phyloP scores from a whole-genome alignment of 1,284 basidiomycete species.

The Golubevia pallescens region DNA sequence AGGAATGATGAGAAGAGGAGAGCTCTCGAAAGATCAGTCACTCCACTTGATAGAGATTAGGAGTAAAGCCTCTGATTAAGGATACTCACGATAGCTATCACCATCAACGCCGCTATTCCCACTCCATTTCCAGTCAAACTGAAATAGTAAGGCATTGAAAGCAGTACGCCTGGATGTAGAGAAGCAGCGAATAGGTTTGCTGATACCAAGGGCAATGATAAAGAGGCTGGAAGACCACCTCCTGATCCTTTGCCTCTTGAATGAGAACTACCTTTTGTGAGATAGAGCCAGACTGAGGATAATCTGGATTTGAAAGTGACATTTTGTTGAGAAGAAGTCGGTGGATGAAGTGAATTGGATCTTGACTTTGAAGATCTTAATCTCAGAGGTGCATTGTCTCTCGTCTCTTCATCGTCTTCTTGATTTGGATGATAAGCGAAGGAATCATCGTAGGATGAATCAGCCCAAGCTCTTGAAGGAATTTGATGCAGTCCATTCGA shows the following conservation, averaged over 20 bases:
- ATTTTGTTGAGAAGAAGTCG: neutral
- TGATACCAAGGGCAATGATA: slow-evolving; percentile 48
- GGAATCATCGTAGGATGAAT: neutral
- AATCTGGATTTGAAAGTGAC: too few relatives aligned
- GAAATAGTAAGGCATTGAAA: slow-evolving; percentile 58
- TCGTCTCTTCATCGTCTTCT: neutral
- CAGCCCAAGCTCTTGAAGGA: neutral
- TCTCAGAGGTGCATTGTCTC: neutral
- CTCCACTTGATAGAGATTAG: too few relatives aligned
- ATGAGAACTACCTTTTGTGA: too few relatives aligned
- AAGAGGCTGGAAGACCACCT: slow-evolving; percentile 27
- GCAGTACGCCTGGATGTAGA: slow-evolving; percentile 52
- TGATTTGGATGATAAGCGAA: neutral
- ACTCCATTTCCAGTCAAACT: slow-evolving; percentile 31
- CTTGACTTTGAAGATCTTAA: neutral
- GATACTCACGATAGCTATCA: slow-evolving; percentile 33
- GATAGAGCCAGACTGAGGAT: too few relatives aligned
- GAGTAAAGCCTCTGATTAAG: too few relatives aligned
- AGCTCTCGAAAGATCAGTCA: too few relatives aligned
- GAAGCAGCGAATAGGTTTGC: slow-evolving; percentile 54
- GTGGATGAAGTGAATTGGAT: neutral
- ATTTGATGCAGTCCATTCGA: neutral
- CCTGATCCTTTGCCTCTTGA: too few relatives aligned
- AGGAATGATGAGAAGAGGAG: too few relatives aligned
- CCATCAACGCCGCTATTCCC: slow-evolving; percentile 33